Conservation (phyloP, 345 rosid genomes). For the Ricinus communis region DNA sequence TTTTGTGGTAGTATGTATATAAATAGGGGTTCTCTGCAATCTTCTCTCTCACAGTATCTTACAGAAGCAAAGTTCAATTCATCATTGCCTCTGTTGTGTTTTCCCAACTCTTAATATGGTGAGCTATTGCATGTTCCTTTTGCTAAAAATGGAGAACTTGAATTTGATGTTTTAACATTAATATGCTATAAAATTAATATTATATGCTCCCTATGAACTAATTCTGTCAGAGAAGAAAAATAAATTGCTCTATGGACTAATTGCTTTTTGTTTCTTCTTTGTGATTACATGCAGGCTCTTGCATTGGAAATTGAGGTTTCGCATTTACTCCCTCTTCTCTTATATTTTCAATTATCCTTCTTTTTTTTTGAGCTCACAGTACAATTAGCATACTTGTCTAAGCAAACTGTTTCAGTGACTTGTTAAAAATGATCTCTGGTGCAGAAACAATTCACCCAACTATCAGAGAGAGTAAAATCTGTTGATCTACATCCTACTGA, state of each 20-base stretch:
- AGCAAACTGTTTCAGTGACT: neutral
- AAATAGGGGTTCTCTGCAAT: neutral
- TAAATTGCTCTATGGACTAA: neutral
- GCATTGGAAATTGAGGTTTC: constrained; percentile 11
- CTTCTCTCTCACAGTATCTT: neutral
- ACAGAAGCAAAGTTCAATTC: neutral
- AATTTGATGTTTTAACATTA: too few species aligned
- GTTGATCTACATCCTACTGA: constrained; percentile 39
- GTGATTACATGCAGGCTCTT: neutral
- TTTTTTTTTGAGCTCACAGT: too few species aligned
- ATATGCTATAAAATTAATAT: too few species aligned
- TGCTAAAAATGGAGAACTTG: too few species aligned
- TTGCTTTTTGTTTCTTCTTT: neutral
- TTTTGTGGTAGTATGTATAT: neutral
- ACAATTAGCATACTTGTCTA: too few species aligned
- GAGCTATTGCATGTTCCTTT: neutral
- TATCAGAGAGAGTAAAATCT: constrained; percentile 39
- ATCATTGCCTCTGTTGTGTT: neutral
- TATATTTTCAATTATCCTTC: neutral
- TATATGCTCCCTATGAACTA: too few species aligned
- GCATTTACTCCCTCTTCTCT: neutral
- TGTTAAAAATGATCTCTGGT: neutral
- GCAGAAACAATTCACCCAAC: constrained; percentile 23
- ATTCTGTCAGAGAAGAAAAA: too few species aligned
- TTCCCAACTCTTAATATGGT: neutral